Evolutionary conservation across 1,284 basidiomycete species (phyloP).

Genomic region (Ganoderma sinense): DNA sequence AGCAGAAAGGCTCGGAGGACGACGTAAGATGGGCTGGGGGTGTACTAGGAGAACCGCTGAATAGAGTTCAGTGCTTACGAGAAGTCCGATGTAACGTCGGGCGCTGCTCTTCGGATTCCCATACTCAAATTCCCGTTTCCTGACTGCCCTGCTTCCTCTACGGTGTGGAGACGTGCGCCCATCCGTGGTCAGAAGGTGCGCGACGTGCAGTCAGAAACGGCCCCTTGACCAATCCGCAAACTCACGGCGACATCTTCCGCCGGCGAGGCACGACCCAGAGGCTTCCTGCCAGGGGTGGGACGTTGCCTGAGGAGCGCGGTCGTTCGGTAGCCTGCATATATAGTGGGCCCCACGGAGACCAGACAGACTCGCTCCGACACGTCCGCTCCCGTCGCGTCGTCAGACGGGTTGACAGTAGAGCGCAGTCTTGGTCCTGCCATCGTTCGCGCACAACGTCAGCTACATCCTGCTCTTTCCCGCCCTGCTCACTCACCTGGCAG

Average conservation of each 20-base stretch:
- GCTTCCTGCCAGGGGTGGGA: constrained; percentile 5
- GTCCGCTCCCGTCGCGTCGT: background rate
- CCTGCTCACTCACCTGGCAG: background rate
- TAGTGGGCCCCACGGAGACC: background rate
- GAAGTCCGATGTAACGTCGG: constrained; percentile 6
- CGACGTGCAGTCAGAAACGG: constrained; percentile 5
- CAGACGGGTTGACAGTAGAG: background rate
- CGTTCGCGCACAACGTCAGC: background rate
- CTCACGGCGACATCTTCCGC: background rate
- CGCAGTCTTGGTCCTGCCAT: background rate
- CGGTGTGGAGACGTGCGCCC: background rate
- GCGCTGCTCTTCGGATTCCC: constrained; percentile 1
- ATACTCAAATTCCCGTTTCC: background rate
- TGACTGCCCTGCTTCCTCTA: background rate
- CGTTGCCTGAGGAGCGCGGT: background rate
- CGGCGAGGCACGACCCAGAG: background rate
- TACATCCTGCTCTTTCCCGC: background rate
- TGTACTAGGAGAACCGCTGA: background rate
- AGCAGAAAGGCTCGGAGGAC: background rate
- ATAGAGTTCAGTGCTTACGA: constrained; percentile 4
- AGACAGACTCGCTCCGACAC: background rate
- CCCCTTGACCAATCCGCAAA: background rate
- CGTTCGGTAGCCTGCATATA: background rate
- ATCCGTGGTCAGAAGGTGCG: background rate
- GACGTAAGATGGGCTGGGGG: background rate